phyloP scores from a whole-genome alignment of 1,284 basidiomycete species.

The Cutaneotrichosporon sp. region DNA sequence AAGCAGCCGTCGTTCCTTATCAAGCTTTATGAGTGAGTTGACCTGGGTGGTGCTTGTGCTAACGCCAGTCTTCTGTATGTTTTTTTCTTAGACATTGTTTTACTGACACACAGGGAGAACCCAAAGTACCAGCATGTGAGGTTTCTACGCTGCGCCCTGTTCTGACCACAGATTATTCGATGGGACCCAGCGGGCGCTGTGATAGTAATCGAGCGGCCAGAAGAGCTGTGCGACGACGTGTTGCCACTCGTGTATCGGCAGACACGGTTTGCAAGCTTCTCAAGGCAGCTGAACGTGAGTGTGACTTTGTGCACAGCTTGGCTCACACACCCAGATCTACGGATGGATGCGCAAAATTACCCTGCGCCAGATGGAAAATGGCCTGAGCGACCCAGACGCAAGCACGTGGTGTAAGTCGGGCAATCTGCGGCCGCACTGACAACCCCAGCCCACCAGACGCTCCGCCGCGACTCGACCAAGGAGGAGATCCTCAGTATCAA shows the following conservation, averaged over 20 bases:
- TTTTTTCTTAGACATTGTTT: not conserved
- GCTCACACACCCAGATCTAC: conserved; percentile 63
- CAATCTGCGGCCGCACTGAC: not conserved
- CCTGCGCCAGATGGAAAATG: conserved; percentile 80
- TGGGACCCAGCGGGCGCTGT: conserved; percentile 84
- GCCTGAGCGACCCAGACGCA: conserved; percentile 84
- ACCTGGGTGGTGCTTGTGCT: not conserved
- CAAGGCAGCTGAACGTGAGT: conserved; percentile 82
- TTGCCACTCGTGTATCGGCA: conserved; percentile 84
- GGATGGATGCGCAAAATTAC: conserved; percentile 87
- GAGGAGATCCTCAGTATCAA: conserved; percentile 86
- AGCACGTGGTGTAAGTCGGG: conserved; percentile 79
- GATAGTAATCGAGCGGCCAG: conserved; percentile 84
- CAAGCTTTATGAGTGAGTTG: conserved; percentile 78
- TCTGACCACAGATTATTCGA: conserved; percentile 61
- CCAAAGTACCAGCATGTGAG: conserved; percentile 35
- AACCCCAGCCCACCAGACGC: conserved; percentile 68
- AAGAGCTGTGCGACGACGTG: conserved; percentile 81
- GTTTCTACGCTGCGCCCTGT: not conserved
- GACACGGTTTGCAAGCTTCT: conserved; percentile 88
- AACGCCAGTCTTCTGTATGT: conserved; percentile 1
- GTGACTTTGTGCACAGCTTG: no score
- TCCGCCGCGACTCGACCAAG: conserved; percentile 76
- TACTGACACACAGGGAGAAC: conserved; percentile 21
- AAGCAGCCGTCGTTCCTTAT: conserved; percentile 83